Evolutionary conservation across 2,329 filamentous ascomycete genomes (phyloP).

Genomic region (Aspergillus tanneri): DNA sequence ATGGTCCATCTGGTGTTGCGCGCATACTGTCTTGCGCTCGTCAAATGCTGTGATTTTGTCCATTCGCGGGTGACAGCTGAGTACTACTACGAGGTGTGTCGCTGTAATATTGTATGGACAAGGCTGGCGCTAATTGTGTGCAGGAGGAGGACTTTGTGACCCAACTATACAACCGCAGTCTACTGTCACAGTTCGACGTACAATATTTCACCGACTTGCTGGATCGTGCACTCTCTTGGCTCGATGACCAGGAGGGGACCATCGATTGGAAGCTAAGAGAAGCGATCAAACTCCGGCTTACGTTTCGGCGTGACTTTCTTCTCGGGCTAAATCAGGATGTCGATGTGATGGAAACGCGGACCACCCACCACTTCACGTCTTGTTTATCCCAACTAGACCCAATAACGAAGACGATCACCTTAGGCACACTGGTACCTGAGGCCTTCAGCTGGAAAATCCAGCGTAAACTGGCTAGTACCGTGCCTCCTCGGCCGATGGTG

Average conservation of each 20-base stretch:
- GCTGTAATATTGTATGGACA: neutral
- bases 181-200: slow-evolving; percentile 65
- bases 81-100: slow-evolving; percentile 79
- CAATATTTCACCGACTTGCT: slow-evolving; percentile 58
- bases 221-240: slow-evolving; percentile 53
- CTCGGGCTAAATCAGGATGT: slow-evolving; percentile 40
- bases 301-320: slow-evolving; percentile 59
- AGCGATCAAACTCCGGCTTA: slow-evolving; percentile 65
- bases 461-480: slow-evolving; percentile 85
- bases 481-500: slow-evolving; percentile 88
- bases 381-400: slow-evolving; percentile 49
- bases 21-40: slow-evolving; percentile 79
- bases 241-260: slow-evolving; percentile 41
- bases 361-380: slow-evolving; percentile 28
- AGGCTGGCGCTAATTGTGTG: slow-evolving; percentile 17
- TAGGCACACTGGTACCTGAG: slow-evolving; percentile 67
- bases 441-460: slow-evolving; percentile 90
- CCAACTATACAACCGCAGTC: slow-evolving; percentile 78
- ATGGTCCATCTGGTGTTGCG: slow-evolving; percentile 66
- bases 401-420: slow-evolving; percentile 59
- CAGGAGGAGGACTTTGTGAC: slow-evolving; percentile 96
- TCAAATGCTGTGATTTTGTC: slow-evolving; percentile 80
- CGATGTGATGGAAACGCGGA: slow-evolving; percentile 31
- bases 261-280: slow-evolving; percentile 41
- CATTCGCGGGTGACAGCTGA: slow-evolving; percentile 76